Conservation (phyloP, 129 eudicot species). For the sunflower (Helianthus annuus) region HanXRQr2.0-SUNRISE NC_035437.2:147578006-147578505, state of each 20-base stretch:
- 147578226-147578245: conserved; percentile 46
- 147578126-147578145: conserved; percentile 96
- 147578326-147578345: conserved; percentile 72
- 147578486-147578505: conserved; percentile 58
- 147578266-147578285: conserved; percentile 94
- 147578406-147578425: neutral
- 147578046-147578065: conserved; percentile 17
- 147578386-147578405: neutral
- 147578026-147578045: conserved; percentile 88
- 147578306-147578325: conserved; percentile 77
- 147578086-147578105: conserved; percentile 9
- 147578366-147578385: conserved; percentile 1
- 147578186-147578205: neutral
- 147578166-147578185: conserved; percentile 48
- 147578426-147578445: conserved; percentile 5
- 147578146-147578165: conserved; percentile 98
- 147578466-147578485: conserved; percentile 56
- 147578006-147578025: conserved; percentile 59
- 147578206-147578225: neutral
- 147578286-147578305: conserved; percentile 75
- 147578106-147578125: conserved; percentile 74
- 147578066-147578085: neutral
- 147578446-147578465: conserved; percentile 60
- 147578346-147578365: conserved; percentile 88
- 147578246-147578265: conserved; percentile 79